These are phyloP conservation scores for Coemansia sp. DNA, from an alignment of 192 early-diverging fungal genomes.

Conservation along the genomic window DNA sequence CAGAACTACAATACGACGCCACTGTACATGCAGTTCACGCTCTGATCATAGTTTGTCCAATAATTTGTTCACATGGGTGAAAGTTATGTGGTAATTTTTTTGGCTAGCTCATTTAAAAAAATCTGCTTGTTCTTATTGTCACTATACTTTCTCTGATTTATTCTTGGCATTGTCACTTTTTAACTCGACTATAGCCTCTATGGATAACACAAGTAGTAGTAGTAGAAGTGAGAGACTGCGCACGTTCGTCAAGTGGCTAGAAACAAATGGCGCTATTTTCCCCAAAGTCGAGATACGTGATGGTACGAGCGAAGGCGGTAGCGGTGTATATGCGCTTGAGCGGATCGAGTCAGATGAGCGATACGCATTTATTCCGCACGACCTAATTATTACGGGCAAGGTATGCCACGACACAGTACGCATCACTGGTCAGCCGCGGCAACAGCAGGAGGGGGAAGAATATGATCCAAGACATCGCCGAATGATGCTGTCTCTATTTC, in stretches of 20 bases:
- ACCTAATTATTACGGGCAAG: slow-evolving; percentile 50
- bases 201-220: not conserved
- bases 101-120: too few species aligned
- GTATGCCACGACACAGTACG: slow-evolving; percentile 33
- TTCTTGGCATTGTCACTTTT: not conserved
- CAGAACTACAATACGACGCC: not conserved
- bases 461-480: slow-evolving; percentile 6
- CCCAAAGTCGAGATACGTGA: slow-evolving; percentile 34
- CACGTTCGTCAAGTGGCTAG: slow-evolving; percentile 44
- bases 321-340: slow-evolving; percentile 52
- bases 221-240: slow-evolving; percentile 11
- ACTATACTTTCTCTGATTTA: not conserved
- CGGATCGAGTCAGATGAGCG: slow-evolving; percentile 43
- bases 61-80: too few species aligned
- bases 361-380: slow-evolving; percentile 58
- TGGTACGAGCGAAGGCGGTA: slow-evolving; percentile 29
- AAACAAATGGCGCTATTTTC: slow-evolving; percentile 43
- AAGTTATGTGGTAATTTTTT: too few species aligned
- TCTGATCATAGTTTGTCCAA: too few species aligned
- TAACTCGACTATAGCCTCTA: not conserved
- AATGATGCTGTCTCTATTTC: slow-evolving; percentile 53
- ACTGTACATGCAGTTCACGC: too few species aligned
- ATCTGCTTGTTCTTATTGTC: not conserved
- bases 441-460: not conserved
- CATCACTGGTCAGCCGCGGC: slow-evolving; percentile 15